Evolutionary conservation across 2,329 filamentous ascomycete genomes (phyloP).

Genomic region (Cadophora gregata): DNA sequence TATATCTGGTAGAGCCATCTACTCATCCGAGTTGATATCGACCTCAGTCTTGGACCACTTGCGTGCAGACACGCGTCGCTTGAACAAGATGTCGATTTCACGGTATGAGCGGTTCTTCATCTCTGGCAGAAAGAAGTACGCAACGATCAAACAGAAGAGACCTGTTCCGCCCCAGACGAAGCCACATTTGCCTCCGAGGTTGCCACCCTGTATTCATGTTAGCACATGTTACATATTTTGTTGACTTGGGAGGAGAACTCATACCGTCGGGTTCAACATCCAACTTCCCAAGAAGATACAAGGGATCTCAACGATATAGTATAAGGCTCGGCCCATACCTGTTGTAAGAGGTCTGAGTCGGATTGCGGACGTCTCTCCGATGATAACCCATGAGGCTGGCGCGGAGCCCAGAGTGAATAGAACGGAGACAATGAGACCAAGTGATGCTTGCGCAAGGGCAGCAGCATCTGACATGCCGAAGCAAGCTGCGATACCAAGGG

Average conservation of each 20-base stretch:
- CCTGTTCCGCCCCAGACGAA: constrained; percentile 65
- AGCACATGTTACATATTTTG: not conserved
- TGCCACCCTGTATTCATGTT: constrained; percentile 35
- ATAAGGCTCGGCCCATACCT: constrained; percentile 65
- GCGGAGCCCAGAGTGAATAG: constrained; percentile 67
- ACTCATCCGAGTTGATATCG: constrained; percentile 67
- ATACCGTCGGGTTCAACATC: constrained; percentile 60
- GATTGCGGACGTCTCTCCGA: constrained; percentile 69
- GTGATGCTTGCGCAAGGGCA: constrained; percentile 61
- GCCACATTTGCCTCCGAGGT: constrained; percentile 61
- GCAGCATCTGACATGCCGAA: constrained; percentile 48
- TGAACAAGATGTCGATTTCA: constrained; percentile 56
- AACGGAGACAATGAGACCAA: constrained; percentile 70
- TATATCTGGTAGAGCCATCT: too few species aligned
- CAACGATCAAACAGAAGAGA: constrained; percentile 56
- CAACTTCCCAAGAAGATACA: constrained; percentile 67
- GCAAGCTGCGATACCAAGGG: constrained; percentile 64
- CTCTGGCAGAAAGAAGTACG: constrained; percentile 61
- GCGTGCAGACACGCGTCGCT: constrained; percentile 45
- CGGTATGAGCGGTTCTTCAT: constrained; percentile 61
- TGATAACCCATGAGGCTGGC: constrained; percentile 70
- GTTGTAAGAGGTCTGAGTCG: constrained; percentile 69
- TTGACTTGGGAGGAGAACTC: not conserved
- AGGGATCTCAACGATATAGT: constrained; percentile 70
- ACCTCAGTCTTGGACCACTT: constrained; percentile 58